phyloP scores from a whole-genome alignment of 192 early-diverging fungal genomes.

The Glomus cerebriforme region DNA sequence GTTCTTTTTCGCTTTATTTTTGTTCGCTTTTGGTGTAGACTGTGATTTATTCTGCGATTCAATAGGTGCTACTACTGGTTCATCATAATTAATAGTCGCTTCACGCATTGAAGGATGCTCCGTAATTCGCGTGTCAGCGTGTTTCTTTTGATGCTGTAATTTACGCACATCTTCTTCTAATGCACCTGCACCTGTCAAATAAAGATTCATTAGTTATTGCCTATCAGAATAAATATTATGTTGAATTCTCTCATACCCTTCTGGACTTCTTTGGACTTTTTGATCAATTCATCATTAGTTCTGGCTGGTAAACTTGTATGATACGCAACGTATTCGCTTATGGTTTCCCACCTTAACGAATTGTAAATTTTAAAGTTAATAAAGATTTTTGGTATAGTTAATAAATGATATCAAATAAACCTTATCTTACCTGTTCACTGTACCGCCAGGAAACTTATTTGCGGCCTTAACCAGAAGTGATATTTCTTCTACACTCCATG shows the following conservation, averaged over 20 bases:
- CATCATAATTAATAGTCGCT: constrained; percentile 55
- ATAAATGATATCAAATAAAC: constrained; percentile 24
- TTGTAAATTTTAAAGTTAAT: not conserved
- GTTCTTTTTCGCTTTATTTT: not conserved
- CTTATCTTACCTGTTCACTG: constrained; percentile 49
- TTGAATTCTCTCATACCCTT: constrained; percentile 44
- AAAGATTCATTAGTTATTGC: not conserved
- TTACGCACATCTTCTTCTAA: constrained; percentile 43
- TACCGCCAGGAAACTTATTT: constrained; percentile 82
- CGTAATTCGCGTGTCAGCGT: constrained; percentile 37
- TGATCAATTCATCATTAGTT: constrained; percentile 70
- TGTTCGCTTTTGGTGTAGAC: not conserved
- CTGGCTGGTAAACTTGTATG: constrained; percentile 66
- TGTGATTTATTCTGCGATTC: not conserved
- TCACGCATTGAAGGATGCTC: constrained; percentile 37
- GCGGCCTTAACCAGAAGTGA: constrained; percentile 76
- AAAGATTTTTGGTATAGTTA: not conserved
- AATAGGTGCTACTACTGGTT: constrained; percentile 5
- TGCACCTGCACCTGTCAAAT: constrained; percentile 33
- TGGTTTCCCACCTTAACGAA: constrained; percentile 67
- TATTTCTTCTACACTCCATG: constrained; percentile 74
- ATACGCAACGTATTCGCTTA: constrained; percentile 74
- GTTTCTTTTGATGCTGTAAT: constrained; percentile 42
- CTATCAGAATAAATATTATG: not conserved
- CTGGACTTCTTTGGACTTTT: constrained; percentile 68